Conservation (phyloP, 164 flowering plant species). For the Tinospora cordifolia region DNA sequence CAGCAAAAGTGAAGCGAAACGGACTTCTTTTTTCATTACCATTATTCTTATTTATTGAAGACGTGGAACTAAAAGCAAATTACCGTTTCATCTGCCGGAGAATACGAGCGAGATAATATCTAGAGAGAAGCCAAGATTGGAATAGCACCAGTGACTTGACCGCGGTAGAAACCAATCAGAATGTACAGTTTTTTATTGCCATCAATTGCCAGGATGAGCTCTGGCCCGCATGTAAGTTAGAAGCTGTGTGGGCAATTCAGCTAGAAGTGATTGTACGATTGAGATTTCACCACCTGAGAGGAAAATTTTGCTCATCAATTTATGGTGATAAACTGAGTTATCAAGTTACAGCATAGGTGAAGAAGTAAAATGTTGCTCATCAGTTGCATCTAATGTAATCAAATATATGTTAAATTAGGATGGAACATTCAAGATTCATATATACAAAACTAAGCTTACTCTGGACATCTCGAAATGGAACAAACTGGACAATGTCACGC, state of each 20-base stretch:
- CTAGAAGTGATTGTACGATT: slow-evolving; percentile 45
- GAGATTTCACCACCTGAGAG: slow-evolving; percentile 47
- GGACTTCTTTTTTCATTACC: too few relatives aligned
- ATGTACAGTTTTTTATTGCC: slow-evolving; percentile 21
- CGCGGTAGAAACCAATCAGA: neutral
- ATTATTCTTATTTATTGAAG: too few relatives aligned
- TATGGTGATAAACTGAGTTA: neutral
- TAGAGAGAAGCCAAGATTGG: neutral
- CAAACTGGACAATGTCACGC: slow-evolving; percentile 76
- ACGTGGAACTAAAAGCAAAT: neutral
- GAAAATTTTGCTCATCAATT: too few relatives aligned
- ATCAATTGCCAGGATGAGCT: slow-evolving; percentile 33
- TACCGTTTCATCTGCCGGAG: neutral
- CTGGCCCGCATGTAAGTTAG: slow-evolving; percentile 46
- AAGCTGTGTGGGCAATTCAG: slow-evolving; percentile 62
- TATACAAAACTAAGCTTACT: slow-evolving; percentile 30
- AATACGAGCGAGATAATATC: neutral
- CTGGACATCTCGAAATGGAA: slow-evolving; percentile 70
- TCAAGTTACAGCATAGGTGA: neutral
- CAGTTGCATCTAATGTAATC: neutral
- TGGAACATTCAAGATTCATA: neutral
- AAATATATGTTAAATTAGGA: neutral
- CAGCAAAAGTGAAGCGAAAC: too few relatives aligned
- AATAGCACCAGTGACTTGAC: neutral
- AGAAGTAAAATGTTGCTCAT: neutral